Conservation (phyloP, 352 stramenopile genomes). For the Phytophthora kernoviae region DNA sequence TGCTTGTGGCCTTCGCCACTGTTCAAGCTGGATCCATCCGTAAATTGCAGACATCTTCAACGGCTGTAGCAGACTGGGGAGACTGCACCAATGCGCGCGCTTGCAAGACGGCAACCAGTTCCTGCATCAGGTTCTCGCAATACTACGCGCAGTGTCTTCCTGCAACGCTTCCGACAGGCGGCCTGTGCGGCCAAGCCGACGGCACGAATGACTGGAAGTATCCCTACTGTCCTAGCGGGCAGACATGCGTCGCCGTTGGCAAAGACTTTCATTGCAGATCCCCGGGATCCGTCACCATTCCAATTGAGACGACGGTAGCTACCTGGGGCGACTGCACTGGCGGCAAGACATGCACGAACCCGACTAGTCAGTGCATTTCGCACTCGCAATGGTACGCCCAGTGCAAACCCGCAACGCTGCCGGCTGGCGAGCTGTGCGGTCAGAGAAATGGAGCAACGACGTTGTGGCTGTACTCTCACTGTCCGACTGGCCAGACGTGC, state of each 20-base stretch:
- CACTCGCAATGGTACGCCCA: slow-evolving; percentile 7
- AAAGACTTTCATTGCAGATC: slow-evolving; percentile 24
- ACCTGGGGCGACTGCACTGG: not conserved
- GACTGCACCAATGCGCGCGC: too few species aligned
- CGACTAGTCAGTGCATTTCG: not conserved
- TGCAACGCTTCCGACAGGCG: slow-evolving; percentile 6
- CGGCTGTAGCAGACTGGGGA: too few species aligned
- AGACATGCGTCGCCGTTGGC: slow-evolving; percentile 22
- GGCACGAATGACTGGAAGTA: slow-evolving; percentile 23
- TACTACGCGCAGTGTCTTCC: slow-evolving; percentile 35
- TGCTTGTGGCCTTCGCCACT: too few species aligned
- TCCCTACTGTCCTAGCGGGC: slow-evolving; percentile 10
- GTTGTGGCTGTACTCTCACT: slow-evolving; percentile 25
- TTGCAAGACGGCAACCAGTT: slow-evolving; percentile 10
- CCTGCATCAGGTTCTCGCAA: slow-evolving; percentile 24
- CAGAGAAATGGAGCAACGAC: slow-evolving; percentile 23
- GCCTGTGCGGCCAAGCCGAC: slow-evolving; percentile 28
- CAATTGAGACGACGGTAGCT: not conserved
- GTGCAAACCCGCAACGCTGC: slow-evolving; percentile 16
- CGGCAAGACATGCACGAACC: not conserved
- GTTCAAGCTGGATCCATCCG: too few species aligned
- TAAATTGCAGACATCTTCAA: too few species aligned
- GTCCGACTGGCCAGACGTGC: slow-evolving; percentile 19
- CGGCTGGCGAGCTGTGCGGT: slow-evolving; percentile 17
- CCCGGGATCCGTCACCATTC: too few species aligned